Evolutionary conservation across 1,284 basidiomycete species (phyloP).

Genomic region (Cutaneotrichosporon sp.): DNA sequence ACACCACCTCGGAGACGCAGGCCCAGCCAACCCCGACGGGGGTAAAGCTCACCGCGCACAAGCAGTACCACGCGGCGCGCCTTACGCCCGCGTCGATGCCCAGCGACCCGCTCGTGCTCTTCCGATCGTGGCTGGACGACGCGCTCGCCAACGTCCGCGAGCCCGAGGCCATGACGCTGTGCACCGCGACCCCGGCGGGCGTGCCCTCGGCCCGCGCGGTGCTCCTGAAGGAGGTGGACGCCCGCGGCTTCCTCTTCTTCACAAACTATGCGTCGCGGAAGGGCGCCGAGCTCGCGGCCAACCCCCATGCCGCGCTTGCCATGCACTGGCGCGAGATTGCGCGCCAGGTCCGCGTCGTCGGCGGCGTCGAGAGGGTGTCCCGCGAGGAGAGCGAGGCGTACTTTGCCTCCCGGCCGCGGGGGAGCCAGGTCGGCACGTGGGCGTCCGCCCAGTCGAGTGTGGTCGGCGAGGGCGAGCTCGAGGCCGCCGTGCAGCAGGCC

Average conservation of each 20-base stretch:
- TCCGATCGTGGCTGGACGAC: conserved; percentile 78
- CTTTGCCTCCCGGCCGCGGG: conserved; percentile 78
- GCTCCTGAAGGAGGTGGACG: conserved; percentile 85
- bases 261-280: conserved; percentile 96
- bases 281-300: conserved; percentile 72
- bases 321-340: conserved; percentile 92
- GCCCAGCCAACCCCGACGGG: not conserved
- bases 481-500: conserved; percentile 63
- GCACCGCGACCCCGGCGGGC: conserved; percentile 68
- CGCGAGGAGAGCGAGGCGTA: conserved; percentile 76
- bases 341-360: conserved; percentile 80
- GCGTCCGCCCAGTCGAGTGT: conserved; percentile 82
- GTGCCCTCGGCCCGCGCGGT: conserved; percentile 87
- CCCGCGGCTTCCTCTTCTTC: conserved; percentile 88
- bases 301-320: conserved; percentile 76
- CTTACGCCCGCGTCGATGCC: conserved; percentile 64
- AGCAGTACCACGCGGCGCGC: conserved; percentile 70
- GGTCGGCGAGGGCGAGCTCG: conserved; percentile 71
- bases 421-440: conserved; percentile 87
- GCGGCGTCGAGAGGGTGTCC: conserved; percentile 74
- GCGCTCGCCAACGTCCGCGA: conserved; percentile 61
- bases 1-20: not conserved
- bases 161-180: conserved; percentile 84
- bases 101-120: conserved; percentile 75
- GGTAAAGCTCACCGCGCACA: conserved; percentile 64